phyloP scores from a whole-genome alignment of 2,329 filamentous ascomycete species.

The Penicillium palitans region DNA sequence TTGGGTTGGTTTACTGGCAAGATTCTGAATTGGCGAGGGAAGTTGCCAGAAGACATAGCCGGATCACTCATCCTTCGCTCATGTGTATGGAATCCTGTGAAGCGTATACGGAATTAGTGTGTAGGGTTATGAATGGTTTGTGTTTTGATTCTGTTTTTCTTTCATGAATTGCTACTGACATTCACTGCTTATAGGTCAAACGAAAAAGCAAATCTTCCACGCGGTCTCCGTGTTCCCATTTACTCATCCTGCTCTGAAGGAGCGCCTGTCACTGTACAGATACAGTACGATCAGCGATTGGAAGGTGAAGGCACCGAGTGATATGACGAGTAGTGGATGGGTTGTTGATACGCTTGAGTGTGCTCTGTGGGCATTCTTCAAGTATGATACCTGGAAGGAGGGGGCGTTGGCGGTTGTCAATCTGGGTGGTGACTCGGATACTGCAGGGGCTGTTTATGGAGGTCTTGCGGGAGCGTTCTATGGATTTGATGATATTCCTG shows the following conservation, averaged over 20 bases:
- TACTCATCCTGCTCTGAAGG: constrained; percentile 11
- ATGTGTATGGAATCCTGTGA: constrained; percentile 44
- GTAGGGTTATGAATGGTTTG: constrained; percentile 30
- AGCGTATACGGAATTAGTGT: constrained; percentile 39
- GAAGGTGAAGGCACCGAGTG: constrained; percentile 16
- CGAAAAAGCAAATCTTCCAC: constrained; percentile 19
- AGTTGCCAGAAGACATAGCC: constrained; percentile 30
- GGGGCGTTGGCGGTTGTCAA: constrained; percentile 46
- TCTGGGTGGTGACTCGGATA: constrained; percentile 48
- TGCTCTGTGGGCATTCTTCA: constrained; percentile 47
- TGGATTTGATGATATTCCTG: constrained; percentile 37
- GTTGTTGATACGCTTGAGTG: constrained; percentile 46
- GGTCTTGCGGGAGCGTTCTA: constrained; percentile 47
- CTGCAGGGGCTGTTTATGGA: constrained; percentile 48
- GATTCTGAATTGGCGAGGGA: constrained; percentile 25
- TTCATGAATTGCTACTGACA: not conserved
- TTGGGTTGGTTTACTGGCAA: constrained; percentile 35
- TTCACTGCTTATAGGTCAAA: constrained; percentile 8
- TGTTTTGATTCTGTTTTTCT: not conserved
- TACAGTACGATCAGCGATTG: constrained; percentile 29
- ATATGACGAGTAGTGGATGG: constrained; percentile 42
- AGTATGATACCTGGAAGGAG: constrained; percentile 37
- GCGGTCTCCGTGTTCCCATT: constrained; percentile 10
- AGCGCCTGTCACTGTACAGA: constrained; percentile 14
- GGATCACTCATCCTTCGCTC: constrained; percentile 42